Conservation (phyloP, 805 yeast genomes). For the Teunomyces panamensis region DNA sequence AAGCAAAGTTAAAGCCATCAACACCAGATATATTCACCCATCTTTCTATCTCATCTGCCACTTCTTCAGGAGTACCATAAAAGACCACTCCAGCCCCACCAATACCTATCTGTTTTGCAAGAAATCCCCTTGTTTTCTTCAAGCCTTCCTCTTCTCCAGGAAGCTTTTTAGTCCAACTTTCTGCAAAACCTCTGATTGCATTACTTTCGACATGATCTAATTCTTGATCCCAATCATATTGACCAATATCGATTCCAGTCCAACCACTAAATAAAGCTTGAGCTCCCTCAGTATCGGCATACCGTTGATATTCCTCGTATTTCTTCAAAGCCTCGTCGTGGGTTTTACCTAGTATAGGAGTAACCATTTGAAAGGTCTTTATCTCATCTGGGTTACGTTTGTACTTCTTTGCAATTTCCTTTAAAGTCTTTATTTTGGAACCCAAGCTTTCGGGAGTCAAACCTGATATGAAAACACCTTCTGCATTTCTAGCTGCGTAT, state of each 20-base stretch:
- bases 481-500: slow-evolving; percentile 5
- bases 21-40: slow-evolving; percentile 3
- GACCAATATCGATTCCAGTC: slow-evolving; percentile 5
- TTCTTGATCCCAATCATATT: slow-evolving; percentile 2
- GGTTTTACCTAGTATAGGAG: slow-evolving; percentile 1
- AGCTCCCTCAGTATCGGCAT: slow-evolving; percentile 4
- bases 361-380: slow-evolving; percentile 3
- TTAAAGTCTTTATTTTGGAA: background rate
- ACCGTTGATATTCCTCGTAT: slow-evolving; percentile 1
- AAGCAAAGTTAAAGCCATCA: slow-evolving; percentile 6
- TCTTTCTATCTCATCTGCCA: slow-evolving; percentile 6
- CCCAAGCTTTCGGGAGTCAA: slow-evolving; percentile 1
- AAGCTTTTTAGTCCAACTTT: slow-evolving; percentile 2
- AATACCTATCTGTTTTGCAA: slow-evolving; percentile 4
- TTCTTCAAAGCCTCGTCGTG: slow-evolving; percentile 4
- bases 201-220: slow-evolving; percentile 3
- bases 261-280: slow-evolving; percentile 5
- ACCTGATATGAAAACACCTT: background rate
- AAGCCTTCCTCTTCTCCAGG: slow-evolving; percentile 3
- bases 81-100: slow-evolving; percentile 6
- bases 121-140: slow-evolving; percentile 3
- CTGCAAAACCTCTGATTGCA: slow-evolving; percentile 3
- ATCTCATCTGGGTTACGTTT: background rate
- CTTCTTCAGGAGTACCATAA: slow-evolving; percentile 3
- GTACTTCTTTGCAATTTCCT: slow-evolving; percentile 1